phyloP scores from a whole-genome alignment of 2,329 filamentous ascomycete genomes.

The Phyllosticta ampelicida region DNA sequence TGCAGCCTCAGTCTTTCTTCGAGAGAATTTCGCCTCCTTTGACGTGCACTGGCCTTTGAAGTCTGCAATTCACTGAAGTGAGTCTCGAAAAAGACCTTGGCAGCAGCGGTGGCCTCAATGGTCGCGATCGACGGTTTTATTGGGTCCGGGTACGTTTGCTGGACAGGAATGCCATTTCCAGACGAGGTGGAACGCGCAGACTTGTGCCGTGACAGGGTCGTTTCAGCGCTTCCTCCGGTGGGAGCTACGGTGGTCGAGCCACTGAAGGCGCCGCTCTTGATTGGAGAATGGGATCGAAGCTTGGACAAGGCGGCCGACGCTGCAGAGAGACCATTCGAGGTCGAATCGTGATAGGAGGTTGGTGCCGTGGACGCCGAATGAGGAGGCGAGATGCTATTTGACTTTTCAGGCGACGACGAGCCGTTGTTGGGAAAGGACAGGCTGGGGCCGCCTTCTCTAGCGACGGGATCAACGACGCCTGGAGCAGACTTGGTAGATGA shows the following conservation, averaged over 20 bases:
- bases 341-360: not conserved
- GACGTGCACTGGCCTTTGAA: constrained; percentile 45
- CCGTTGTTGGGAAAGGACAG: not conserved
- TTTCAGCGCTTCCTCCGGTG: constrained; percentile 3
- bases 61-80: constrained; percentile 64
- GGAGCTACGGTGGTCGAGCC: not conserved
- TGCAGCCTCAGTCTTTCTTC: constrained; percentile 52
- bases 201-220: not conserved
- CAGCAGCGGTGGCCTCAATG: constrained; percentile 66
- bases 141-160: not conserved
- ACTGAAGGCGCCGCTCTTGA: not conserved
- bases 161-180: not conserved
- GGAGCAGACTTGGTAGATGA: not conserved
- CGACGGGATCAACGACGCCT: not conserved
- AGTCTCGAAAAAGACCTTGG: constrained; percentile 79
- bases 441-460: not conserved
- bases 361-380: constrained; percentile 7
- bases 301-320: not conserved
- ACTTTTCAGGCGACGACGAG: constrained; percentile 3
- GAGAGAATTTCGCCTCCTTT: constrained; percentile 50
- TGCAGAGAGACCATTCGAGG: not conserved
- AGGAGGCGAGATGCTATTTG: constrained; percentile 3
- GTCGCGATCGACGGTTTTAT: constrained; percentile 42
- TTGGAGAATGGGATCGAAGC: constrained; percentile 1
- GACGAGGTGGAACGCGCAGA: not conserved